These are phyloP conservation scores for Coccomyxa subellipsoidea DNA, from an alignment of 163 green algal species.

Conservation along the genomic window DNA sequence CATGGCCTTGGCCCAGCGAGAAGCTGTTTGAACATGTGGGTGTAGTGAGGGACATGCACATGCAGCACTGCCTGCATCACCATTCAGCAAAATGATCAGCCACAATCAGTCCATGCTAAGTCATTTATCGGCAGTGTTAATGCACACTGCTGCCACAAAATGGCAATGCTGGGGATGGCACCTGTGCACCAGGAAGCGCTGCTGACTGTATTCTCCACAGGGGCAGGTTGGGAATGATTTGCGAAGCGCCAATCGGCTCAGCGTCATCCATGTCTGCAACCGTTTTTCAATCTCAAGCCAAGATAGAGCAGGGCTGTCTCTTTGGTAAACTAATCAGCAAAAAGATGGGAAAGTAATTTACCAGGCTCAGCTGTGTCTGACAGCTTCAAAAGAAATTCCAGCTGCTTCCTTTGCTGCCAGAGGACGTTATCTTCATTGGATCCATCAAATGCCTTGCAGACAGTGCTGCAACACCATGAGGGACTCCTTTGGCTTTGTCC, in stretches of 20 bases:
- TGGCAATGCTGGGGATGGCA: no score
- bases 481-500: neutral
- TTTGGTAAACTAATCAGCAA: neutral
- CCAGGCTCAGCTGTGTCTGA: neutral
- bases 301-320: neutral
- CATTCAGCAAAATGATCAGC: neutral
- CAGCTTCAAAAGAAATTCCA: neutral
- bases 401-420: neutral
- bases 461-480: neutral
- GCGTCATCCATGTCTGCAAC: neutral
- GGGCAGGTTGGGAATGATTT: conserved; percentile 22
- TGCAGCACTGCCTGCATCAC: conserved; percentile 14
- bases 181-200: conserved; percentile 18
- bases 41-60: conserved; percentile 39
- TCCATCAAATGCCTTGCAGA: neutral
- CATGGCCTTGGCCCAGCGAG: conserved; percentile 22
- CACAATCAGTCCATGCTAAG: neutral
- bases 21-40: conserved; percentile 29
- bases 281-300: neutral
- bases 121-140: no score
- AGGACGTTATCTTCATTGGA: neutral
- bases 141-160: no score
- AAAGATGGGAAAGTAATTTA: no score
- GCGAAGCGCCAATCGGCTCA: neutral
- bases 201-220: conserved; percentile 41